Base-by-base conservation (phyloP, 2,329 filamentous ascomycete genomes). In the Zasmidium angulare region DNA sequence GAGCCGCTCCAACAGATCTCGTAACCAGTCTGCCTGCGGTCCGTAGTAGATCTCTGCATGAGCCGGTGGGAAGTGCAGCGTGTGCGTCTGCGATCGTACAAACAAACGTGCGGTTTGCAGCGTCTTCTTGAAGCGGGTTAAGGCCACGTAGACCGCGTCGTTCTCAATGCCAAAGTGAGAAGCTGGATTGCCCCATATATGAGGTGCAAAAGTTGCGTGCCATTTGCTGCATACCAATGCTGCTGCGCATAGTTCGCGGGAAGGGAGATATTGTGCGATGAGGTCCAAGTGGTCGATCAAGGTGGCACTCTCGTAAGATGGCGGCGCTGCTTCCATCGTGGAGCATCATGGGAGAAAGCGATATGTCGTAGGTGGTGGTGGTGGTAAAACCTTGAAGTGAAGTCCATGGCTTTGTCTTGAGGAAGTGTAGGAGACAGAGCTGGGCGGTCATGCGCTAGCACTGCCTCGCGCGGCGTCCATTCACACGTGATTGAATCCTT, bases 131-230 rank as follows among this genome's bases (percentile, higher is more conserved):
- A 87, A 87, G 31, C 81, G 78, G 7, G 83, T 85, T 58, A 87
- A 73, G 20, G 84, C 84, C 53, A 85, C 83, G 66, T 86, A 86
- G 26, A 86, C 83, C 9, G 79, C 81, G 67, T 86, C 84, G 66
- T 86, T 84, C 53, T 86, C 79, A 1, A 78, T 77, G 26, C 82
- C 83, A 68, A 87, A 87, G 70, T 87, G 84, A 9, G 83, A 85
- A 0, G 84, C 83, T 20, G 85, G 85, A 66, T 84, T 82, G 17
- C 84, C 84, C 85, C 85, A 87, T 1, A 87, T 76, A 62, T 82
- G 80, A 1, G 83, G 83, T 54, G 81, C 78, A 64, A 86, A 86
- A n/a, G 82, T 79, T 24, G 73, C 67, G 66, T 86, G 82, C 83
- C 84, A 86, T 75, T 76, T 74, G 55, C 74, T 79, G 65, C 80